These are phyloP conservation scores for Trichosporon asahii DNA, from an alignment of 1,284 basidiomycete species.

Conservation along the genomic window DNA sequence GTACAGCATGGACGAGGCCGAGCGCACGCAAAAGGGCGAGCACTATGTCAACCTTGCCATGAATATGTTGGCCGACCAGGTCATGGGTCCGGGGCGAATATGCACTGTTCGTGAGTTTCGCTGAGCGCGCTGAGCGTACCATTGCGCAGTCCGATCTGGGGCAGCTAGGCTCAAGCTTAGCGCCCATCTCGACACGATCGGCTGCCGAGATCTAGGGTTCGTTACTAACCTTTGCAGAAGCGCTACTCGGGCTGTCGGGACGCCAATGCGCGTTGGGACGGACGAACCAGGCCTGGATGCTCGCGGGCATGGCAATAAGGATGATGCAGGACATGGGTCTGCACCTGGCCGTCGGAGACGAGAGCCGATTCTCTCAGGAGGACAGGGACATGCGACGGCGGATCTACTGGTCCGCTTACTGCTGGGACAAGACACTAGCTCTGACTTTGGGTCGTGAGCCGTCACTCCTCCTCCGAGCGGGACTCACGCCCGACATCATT, in stretches of 20 bases:
- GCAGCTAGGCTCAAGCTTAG: too few relatives aligned
- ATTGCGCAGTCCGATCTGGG: too few relatives aligned
- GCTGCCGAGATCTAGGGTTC: neutral
- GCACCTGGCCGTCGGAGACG: constrained; percentile 29
- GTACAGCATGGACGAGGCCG: constrained; percentile 21
- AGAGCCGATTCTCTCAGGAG: constrained; percentile 25
- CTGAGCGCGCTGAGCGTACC: too few relatives aligned
- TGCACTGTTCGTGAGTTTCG: constrained; percentile 6
- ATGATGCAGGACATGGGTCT: constrained; percentile 33
- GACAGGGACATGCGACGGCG: constrained; percentile 23
- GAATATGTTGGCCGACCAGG: constrained; percentile 26
- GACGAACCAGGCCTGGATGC: constrained; percentile 30
- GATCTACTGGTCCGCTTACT: constrained; percentile 28
- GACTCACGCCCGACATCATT: constrained; percentile 12
- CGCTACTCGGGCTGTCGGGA: constrained; percentile 23
- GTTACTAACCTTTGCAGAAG: constrained; percentile 17
- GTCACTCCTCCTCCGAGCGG: constrained; percentile 13
- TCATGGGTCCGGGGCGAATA: constrained; percentile 24
- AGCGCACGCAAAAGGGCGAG: constrained; percentile 20
- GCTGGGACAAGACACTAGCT: constrained; percentile 27
- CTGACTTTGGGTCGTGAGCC: constrained; percentile 30
- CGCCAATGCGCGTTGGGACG: constrained; percentile 23
- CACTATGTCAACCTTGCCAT: constrained; percentile 25
- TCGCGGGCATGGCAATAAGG: constrained; percentile 29
- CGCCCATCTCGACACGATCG: neutral